Evolutionary conservation across 164 flowering plant species (phyloP), one percentile per base, ranked within the genome.

Genomic region (Annona squamosa): DNA sequence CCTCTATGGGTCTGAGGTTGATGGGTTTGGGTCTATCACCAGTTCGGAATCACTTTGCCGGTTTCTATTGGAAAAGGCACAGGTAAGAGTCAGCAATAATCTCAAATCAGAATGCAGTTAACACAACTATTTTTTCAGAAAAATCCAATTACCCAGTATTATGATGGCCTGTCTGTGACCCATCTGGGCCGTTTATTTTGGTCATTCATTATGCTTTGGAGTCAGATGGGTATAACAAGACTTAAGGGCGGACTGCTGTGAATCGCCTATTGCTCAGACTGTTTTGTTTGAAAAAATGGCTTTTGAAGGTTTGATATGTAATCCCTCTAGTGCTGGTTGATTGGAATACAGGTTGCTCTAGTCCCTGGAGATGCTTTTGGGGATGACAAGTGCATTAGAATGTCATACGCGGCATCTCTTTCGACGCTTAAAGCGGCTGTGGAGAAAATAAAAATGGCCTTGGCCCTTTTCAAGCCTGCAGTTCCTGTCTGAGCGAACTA

Each of bases 281-380:
- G 59, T 52, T 52, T 16, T 52, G 59, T 48, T 48, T 7, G 9
- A 48, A 48, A 48, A 48, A 48, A 48, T 48, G 52, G 9, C 9
- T 52, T 52, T 52, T 10, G 59, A 16, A 52, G 59, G 13, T 52
- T 52, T 7, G 13, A 52, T 43, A 0, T 9, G 16, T 66, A n/a
- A 43, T 13, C 18, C 7, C 3, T 18, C 18, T 63, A 3, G 18
- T 63, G 19, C 18, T 26, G 19, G 18, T 37, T 4, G 43, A 41
- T 44, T 63, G 37, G 9, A 13, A 77, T 79, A 44, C 87, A 94
- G 98, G 99, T 95, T 72, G 99, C 99, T 3, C 84, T 95, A 63
- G 97, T 95, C 37, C 99, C 99, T 0, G 99, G 99, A 48, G 94
- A 86, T 79, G 99, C 99, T 71, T 95, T 90, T 80, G 99, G 99